phyloP scores from a whole-genome alignment of 139 green algal species.

The Closterium sp. region DNA sequence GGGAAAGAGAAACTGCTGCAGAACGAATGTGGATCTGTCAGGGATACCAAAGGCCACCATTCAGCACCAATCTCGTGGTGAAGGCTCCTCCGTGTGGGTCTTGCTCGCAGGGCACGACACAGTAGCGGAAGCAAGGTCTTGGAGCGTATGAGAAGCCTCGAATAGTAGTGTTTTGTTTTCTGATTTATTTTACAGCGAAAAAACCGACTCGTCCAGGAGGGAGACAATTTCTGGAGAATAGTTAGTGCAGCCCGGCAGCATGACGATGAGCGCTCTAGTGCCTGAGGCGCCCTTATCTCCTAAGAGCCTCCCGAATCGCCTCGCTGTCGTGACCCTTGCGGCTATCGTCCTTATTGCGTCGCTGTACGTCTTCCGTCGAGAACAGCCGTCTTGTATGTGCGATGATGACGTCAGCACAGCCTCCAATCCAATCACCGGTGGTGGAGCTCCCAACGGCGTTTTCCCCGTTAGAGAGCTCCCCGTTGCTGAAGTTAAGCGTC shows the following conservation, averaged over 20 bases:
- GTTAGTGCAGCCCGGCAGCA: neutral
- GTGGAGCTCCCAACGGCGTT: neutral
- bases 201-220: too few species aligned
- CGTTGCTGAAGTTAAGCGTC: neutral
- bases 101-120: too few species aligned
- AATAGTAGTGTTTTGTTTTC: too few species aligned
- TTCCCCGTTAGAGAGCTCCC: neutral
- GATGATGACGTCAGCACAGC: neutral
- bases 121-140: too few species aligned
- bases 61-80: too few species aligned
- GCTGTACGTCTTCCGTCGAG: neutral
- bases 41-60: too few species aligned
- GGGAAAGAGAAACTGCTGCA: too few species aligned
- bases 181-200: too few species aligned
- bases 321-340: neutral
- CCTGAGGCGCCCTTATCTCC: neutral
- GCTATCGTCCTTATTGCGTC: neutral
- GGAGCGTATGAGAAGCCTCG: too few species aligned
- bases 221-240: too few species aligned
- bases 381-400: neutral
- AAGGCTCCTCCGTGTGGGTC: too few species aligned
- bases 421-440: neutral
- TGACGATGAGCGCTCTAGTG: neutral
- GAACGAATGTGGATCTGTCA: too few species aligned
- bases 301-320: neutral